Percentiles rank a stretch among this genome's conserved stretches.
Evolutionary conservation across 1,139 yeast species (phyloP).

Genomic region (Candida glucosophila): DNA sequence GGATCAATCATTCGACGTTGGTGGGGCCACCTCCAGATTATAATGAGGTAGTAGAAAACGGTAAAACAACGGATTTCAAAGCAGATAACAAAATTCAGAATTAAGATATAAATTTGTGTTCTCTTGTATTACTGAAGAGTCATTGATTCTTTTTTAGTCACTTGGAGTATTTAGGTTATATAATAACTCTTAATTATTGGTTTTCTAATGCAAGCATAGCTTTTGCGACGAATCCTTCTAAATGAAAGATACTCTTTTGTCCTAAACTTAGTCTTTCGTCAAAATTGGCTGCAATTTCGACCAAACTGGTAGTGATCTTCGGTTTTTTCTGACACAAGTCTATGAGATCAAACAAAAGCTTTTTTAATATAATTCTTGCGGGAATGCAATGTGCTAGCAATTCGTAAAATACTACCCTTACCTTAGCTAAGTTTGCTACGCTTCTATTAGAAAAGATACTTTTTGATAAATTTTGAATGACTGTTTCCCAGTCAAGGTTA

Average conservation of each 20-base stretch:
- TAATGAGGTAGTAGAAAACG: too few species aligned
- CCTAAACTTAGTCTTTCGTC: slow-evolving; percentile 89
- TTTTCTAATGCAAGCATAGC: slow-evolving; percentile 56
- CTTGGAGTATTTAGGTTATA: background rate
- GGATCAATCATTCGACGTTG: too few species aligned
- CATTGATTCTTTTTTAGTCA: too few species aligned
- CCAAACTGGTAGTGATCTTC: slow-evolving; percentile 39
- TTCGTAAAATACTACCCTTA: slow-evolving; percentile 74
- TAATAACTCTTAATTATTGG: slow-evolving; percentile 1
- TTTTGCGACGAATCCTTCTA: slow-evolving; percentile 89
- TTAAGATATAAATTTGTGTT: too few species aligned
- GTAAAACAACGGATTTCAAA: too few species aligned
- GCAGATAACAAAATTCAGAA: too few species aligned
- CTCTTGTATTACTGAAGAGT: too few species aligned
- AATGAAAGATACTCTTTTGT: slow-evolving; percentile 80
- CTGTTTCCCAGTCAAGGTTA: slow-evolving; percentile 81
- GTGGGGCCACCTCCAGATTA: too few species aligned
- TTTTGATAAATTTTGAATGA: slow-evolving; percentile 56
- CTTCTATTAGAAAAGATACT: slow-evolving; percentile 53
- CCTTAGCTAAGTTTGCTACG: slow-evolving; percentile 65
- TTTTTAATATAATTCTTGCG: slow-evolving; percentile 66
- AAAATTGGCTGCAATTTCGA: slow-evolving; percentile 64
- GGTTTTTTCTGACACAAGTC: slow-evolving; percentile 22
- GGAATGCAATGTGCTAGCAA: slow-evolving; percentile 91
- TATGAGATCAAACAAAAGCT: slow-evolving; percentile 52